phyloP scores from a whole-genome alignment of 768 basidiomycete genomes.

The Termitomyces sp. region DNA sequence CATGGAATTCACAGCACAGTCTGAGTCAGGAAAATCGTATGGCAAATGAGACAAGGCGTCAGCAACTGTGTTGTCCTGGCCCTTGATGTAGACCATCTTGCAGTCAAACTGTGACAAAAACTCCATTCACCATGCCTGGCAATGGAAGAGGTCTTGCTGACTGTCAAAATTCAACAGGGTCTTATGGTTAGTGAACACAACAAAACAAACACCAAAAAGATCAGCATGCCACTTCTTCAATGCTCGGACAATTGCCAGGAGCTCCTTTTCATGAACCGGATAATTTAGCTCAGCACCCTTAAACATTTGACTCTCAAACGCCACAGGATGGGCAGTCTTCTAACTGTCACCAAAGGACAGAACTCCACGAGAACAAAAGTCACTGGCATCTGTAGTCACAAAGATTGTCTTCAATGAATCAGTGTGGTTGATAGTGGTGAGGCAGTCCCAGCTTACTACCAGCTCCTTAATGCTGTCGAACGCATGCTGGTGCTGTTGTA shows the following conservation, averaged over 20 bases:
- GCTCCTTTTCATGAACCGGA: too few species aligned
- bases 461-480: too few species aligned
- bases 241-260: not conserved
- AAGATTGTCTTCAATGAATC: too few species aligned
- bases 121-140: not conserved
- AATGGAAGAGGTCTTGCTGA: not conserved
- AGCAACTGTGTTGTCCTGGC: slow-evolving; percentile 31
- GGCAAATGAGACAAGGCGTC: slow-evolving; percentile 31
- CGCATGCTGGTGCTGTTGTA: not conserved
- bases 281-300: not conserved
- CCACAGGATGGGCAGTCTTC: not conserved
- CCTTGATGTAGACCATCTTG: slow-evolving; percentile 32
- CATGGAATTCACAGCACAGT: not conserved
- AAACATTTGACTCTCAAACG: not conserved
- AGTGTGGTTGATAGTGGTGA: not conserved
- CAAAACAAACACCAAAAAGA: not conserved
- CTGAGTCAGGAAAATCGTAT: not conserved
- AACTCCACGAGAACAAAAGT: not conserved
- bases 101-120: slow-evolving; percentile 30
- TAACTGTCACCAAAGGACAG: too few species aligned
- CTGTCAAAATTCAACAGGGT: too few species aligned
- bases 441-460: not conserved
- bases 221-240: not conserved
- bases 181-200: too few species aligned
- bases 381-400: not conserved